phyloP scores from a whole-genome alignment of 2,329 filamentous ascomycete species.

The Exophiala sideris region DNA sequence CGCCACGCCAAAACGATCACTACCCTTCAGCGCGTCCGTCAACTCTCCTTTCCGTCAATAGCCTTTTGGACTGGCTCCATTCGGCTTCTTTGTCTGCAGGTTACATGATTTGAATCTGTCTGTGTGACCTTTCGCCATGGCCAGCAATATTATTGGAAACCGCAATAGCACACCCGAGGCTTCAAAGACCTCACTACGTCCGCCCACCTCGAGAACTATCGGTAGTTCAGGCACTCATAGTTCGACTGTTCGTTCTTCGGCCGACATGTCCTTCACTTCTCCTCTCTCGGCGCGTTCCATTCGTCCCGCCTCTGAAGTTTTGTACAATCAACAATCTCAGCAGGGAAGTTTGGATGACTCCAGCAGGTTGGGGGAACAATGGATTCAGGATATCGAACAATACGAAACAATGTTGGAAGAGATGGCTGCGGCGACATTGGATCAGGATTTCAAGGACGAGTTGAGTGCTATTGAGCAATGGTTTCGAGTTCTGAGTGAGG shows the following conservation, averaged over 20 bases:
- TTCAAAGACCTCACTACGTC: constrained; percentile 73
- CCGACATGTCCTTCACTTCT: constrained; percentile 83
- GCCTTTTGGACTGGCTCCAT: constrained; percentile 26
- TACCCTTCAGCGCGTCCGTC: constrained; percentile 12
- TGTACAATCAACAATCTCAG: constrained; percentile 72
- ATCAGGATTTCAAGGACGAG: constrained; percentile 99
- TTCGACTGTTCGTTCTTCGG: constrained; percentile 72
- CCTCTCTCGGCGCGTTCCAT: constrained; percentile 72
- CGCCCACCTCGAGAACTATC: constrained; percentile 76
- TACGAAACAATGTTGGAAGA: constrained; percentile 98
- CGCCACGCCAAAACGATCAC: constrained; percentile 13
- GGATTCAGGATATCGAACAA: constrained; percentile 98
- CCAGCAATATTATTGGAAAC: constrained; percentile 70
- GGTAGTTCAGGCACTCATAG: constrained; percentile 61
- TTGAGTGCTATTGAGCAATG: constrained; percentile 98
- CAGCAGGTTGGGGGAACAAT: constrained; percentile 93
- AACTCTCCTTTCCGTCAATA: constrained; percentile 11
- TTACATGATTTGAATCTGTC: constrained; percentile 20
- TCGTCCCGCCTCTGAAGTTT: constrained; percentile 89
- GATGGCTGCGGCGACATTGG: constrained; percentile 97
- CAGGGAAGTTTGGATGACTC: constrained; percentile 74
- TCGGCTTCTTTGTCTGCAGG: constrained; percentile 12
- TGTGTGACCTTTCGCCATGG: constrained; percentile 42
- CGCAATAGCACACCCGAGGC: constrained; percentile 97
- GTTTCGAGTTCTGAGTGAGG: constrained; percentile 96